phyloP scores from a whole-genome alignment of 2,329 filamentous ascomycete species.

The Fusarium sp. region DNA sequence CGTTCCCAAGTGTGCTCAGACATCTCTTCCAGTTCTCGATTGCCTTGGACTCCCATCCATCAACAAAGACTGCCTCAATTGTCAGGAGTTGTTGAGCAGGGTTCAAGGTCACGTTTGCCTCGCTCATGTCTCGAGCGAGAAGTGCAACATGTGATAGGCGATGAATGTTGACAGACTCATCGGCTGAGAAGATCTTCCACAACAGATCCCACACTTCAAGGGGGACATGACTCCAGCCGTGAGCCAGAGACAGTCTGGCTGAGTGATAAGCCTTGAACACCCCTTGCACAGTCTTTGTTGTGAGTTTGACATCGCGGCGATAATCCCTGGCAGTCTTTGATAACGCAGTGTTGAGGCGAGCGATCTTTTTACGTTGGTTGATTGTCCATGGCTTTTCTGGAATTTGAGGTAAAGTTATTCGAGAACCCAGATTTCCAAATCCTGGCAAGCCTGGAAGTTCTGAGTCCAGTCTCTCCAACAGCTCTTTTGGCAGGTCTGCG shows the following conservation, averaged over 20 bases:
- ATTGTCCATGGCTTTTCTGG: constrained; percentile 49
- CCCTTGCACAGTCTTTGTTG: constrained; percentile 50
- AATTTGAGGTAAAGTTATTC: constrained; percentile 47
- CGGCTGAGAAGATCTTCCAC: constrained; percentile 69
- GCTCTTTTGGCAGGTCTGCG: constrained; percentile 46
- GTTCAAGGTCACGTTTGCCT: constrained; percentile 64
- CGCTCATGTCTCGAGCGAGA: constrained; percentile 73
- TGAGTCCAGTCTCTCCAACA: constrained; percentile 47
- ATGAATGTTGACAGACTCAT: constrained; percentile 60
- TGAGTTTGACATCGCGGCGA: constrained; percentile 41
- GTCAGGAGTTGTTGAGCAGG: constrained; percentile 70
- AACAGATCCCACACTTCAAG: constrained; percentile 69
- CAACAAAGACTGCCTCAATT: constrained; percentile 74
- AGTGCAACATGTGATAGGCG: constrained; percentile 69
- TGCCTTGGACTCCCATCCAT: constrained; percentile 68
- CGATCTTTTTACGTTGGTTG: constrained; percentile 52
- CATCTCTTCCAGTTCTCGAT: constrained; percentile 71
- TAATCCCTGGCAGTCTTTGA: constrained; percentile 43
- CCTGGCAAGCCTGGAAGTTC: constrained; percentile 42
- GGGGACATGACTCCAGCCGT: constrained; percentile 65
- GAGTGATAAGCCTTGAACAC: constrained; percentile 63
- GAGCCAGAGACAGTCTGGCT: constrained; percentile 55
- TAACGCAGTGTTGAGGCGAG: constrained; percentile 49
- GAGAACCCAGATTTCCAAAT: constrained; percentile 39
- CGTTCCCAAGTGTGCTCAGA: constrained; percentile 61